These are phyloP conservation scores for Bruguiera sexangula DNA, from an alignment of 345 rosid genomes.

Conservation along the genomic window DNA sequence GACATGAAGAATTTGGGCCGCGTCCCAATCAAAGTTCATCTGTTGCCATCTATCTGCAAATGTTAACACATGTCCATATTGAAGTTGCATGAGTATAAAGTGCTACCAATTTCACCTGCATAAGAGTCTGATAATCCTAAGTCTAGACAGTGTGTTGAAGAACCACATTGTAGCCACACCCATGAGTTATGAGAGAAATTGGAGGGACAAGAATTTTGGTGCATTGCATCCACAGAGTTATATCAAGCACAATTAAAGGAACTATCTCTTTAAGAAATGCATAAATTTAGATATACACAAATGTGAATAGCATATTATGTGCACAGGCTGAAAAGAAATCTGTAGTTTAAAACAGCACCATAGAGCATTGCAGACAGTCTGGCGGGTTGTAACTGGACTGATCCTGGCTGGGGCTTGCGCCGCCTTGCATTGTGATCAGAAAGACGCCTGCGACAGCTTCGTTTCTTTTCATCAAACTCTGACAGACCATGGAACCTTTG, in stretches of 20 bases:
- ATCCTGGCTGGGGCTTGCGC: conserved; percentile 80
- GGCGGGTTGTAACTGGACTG: conserved; percentile 43
- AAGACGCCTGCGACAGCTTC: conserved; percentile 89
- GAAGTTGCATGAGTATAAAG: neutral
- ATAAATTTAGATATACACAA: neutral
- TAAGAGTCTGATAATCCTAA: neutral
- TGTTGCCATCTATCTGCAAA: conserved; percentile 71
- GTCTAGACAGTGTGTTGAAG: too few relatives aligned
- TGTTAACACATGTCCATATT: conserved; percentile 19
- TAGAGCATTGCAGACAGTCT: conserved; percentile 39
- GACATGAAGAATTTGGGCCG: conserved; percentile 40
- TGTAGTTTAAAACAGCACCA: conserved; percentile 43
- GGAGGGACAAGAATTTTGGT: too few relatives aligned
- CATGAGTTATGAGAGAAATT: too few relatives aligned
- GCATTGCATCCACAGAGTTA: too few relatives aligned
- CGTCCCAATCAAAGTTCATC: conserved; percentile 49
- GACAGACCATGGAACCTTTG: conserved; percentile 78
- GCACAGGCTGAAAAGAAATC: neutral
- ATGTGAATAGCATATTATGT: neutral
- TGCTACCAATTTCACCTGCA: neutral
- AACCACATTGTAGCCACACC: too few relatives aligned
- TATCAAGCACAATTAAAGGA: too few relatives aligned
- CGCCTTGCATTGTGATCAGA: conserved; percentile 97
- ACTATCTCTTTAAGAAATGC: too few relatives aligned
- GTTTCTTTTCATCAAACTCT: conserved; percentile 90